Evolutionary conservation across 257 asterid species (phyloP).

Genomic region (Primulina eburnea): DNA sequence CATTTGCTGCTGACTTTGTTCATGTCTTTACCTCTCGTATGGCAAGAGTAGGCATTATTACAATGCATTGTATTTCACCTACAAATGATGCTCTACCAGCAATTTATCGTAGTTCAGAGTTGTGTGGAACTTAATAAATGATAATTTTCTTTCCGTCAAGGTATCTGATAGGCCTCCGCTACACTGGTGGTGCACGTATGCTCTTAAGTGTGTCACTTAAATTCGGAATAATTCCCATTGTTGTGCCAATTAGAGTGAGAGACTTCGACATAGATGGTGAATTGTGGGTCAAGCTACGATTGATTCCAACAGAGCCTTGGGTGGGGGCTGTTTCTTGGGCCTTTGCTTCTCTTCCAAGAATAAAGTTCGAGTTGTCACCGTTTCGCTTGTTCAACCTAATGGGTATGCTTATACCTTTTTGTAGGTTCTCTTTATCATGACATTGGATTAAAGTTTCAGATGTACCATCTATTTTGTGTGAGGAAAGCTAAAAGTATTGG

Average conservation of each 20-base stretch:
- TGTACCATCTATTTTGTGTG: slow-evolving; percentile 4
- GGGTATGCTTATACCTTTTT: slow-evolving; percentile 52
- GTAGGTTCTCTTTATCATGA: slow-evolving; percentile 20
- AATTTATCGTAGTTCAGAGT: neutral
- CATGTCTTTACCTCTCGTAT: neutral
- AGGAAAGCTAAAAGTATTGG: slow-evolving; percentile 15
- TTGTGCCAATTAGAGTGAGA: slow-evolving; percentile 87
- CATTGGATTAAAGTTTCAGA: slow-evolving; percentile 16
- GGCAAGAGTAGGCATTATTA: neutral
- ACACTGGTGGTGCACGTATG: slow-evolving; percentile 75
- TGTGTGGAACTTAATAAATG: slow-evolving; percentile 8
- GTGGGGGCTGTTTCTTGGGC: slow-evolving; percentile 99
- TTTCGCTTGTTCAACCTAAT: slow-evolving; percentile 93
- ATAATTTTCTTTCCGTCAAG: neutral
- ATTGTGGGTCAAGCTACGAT: slow-evolving; percentile 85
- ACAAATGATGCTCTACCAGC: neutral
- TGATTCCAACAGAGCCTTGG: slow-evolving; percentile 96
- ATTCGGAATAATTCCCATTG: slow-evolving; percentile 70
- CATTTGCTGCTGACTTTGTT: neutral
- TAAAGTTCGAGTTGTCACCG: slow-evolving; percentile 86
- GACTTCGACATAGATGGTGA: slow-evolving; percentile 97
- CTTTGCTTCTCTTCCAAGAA: slow-evolving; percentile 94
- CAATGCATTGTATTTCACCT: slow-evolving; percentile 33
- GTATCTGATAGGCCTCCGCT: slow-evolving; percentile 17
- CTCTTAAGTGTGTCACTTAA: slow-evolving; percentile 78